Evolutionary conservation across 352 stramenopile species (phyloP).

Genomic region (Globisporangium emineosum): DNA sequence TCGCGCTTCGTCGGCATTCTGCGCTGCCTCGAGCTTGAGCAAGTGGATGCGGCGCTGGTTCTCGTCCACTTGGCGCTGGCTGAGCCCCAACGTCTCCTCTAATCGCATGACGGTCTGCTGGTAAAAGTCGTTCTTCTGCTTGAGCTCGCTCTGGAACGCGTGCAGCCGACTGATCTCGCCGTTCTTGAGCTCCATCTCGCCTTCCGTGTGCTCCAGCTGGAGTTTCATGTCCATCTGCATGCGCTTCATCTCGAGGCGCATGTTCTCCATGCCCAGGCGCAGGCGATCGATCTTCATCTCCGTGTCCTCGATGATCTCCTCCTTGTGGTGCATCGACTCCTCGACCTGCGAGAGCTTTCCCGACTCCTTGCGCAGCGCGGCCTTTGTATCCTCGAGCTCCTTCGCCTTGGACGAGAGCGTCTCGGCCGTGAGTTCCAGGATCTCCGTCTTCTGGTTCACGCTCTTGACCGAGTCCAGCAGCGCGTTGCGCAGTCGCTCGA

Average conservation of each 20-base stretch:
- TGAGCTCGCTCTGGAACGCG: conserved; percentile 44
- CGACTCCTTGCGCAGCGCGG: conserved; percentile 52
- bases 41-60: conserved; percentile 45
- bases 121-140: conserved; percentile 51
- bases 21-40: conserved; percentile 43
- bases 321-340: conserved; percentile 62
- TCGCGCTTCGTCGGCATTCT: conserved; percentile 34
- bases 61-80: conserved; percentile 48
- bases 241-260: conserved; percentile 64
- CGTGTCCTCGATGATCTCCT: conserved; percentile 55
- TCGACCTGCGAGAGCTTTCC: conserved; percentile 50
- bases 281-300: conserved; percentile 66
- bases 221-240: conserved; percentile 77
- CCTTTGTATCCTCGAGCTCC: conserved; percentile 55
- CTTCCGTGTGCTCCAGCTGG: conserved; percentile 56
- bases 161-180: conserved; percentile 62
- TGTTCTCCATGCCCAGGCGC: conserved; percentile 47
- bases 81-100: conserved; percentile 32
- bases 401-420: conserved; percentile 55
- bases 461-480: conserved; percentile 55
- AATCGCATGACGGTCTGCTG: conserved; percentile 48
- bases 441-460: conserved; percentile 59
- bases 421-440: conserved; percentile 61
- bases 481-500: conserved; percentile 47
- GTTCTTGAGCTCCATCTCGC: conserved; percentile 72